Base-by-base conservation (phyloP, 495 filamentous ascomycete species). In the Hyaloscypha finlandica region DNA sequence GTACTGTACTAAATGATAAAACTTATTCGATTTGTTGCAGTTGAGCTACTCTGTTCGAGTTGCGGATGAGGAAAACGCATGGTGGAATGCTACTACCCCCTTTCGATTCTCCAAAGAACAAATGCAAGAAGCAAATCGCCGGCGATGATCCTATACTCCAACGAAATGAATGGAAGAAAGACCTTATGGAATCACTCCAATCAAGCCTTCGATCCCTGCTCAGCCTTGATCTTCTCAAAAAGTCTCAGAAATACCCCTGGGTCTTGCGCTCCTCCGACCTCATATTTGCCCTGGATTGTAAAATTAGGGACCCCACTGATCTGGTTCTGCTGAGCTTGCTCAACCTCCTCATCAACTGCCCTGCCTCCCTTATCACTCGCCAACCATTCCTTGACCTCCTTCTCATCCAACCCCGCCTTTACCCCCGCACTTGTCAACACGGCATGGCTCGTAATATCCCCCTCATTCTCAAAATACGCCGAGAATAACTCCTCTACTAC, bases 221-320 rank as follows among this genome's bases (percentile, higher is more conserved):
- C 45, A 3, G 58, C 65, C 61, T 69, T 73, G 37, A 75, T 73
- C 61, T 67, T 73, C 69, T 81, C 81, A 71, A 85, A 82, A 60
- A 83, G 61, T 3, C 69, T 68, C 53, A 79, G 55, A 61, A 81
- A 80, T 0, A 81, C 77, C 11, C 64, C 74, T 32, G 68, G 62
- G 65, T 91, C 88, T 75, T 91, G 85, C 0, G 88, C 90, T 0
- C 90, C 90, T 29, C 84, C 80, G 39, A 93, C 73, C 52, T 82
- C 80, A 76, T 85, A 88, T 72, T 81, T 81, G 1, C 78, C 86
- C 63, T 92, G 86, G 35, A 93, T 78, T 35, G 83, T 86, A 71
- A 92, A 93, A 73, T 90, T 84, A 1, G 92, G 92, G 66, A 96
- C 93, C 0, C 90, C 92, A 30, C 76, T 81, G 42, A 96, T 83